phyloP scores from a whole-genome alignment of 2,329 filamentous ascomycete genomes.

The Aureobasidium sp. region DNA sequence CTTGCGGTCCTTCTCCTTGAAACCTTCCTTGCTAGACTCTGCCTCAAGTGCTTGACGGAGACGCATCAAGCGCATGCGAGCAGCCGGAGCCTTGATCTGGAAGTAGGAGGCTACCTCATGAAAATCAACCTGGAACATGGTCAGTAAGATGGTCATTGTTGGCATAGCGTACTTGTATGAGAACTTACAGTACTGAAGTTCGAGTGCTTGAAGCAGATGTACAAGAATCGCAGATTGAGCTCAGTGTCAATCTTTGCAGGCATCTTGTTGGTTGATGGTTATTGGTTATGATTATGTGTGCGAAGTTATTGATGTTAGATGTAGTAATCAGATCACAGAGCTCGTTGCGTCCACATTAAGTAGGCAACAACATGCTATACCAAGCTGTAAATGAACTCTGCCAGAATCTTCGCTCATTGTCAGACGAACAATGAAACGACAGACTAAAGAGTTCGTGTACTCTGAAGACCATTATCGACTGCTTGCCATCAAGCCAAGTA shows the following conservation, averaged over 20 bases:
- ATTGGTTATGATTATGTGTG: neutral
- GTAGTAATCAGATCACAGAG: neutral
- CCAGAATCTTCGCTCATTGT: neutral
- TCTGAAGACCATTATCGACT: neutral
- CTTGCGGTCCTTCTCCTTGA: conserved; percentile 1
- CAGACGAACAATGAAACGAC: neutral
- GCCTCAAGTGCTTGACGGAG: conserved; percentile 14
- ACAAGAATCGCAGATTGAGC: conserved; percentile 19
- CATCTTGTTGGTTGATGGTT: conserved; percentile 12
- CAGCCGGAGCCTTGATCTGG: conserved; percentile 18
- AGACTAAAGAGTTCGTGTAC: neutral
- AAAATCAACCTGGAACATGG: conserved; percentile 16
- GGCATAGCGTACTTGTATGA: neutral
- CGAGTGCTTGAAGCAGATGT: conserved; percentile 17
- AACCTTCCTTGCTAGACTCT: conserved; percentile 9
- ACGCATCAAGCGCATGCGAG: conserved; percentile 19
- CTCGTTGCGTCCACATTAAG: neutral
- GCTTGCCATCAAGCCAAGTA: neutral
- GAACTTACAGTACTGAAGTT: conserved; percentile 14
- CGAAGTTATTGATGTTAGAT: neutral
- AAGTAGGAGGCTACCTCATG: conserved; percentile 17
- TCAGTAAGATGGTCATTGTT: neutral
- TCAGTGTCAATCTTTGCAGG: conserved; percentile 19
- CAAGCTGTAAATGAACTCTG: neutral
- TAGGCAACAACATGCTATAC: neutral